Conservation (phyloP, 805 yeast genomes). For the Metschnikowia kofuensis region DNA sequence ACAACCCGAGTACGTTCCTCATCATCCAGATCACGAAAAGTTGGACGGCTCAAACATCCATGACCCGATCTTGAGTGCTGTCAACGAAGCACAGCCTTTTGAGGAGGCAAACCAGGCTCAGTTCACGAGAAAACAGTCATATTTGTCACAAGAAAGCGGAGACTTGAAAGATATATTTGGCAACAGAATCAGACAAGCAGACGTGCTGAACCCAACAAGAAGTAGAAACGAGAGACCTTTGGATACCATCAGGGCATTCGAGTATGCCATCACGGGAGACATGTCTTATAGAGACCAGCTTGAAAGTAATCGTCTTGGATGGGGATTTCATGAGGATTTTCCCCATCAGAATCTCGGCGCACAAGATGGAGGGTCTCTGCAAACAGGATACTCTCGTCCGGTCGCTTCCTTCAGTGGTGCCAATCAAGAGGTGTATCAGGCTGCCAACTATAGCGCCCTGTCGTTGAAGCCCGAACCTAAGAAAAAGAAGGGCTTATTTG, state of each 20-base stretch:
- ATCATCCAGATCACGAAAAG: slow-evolving; percentile 51
- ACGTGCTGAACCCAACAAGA: slow-evolving; percentile 90
- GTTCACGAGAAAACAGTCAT: slow-evolving; percentile 45
- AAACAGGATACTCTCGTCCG: slow-evolving; percentile 37
- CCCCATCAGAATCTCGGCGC: slow-evolving; percentile 46
- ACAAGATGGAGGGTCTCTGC: slow-evolving; percentile 13
- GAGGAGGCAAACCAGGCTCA: slow-evolving; percentile 49
- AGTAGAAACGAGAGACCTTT: slow-evolving; percentile 93
- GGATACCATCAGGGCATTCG: slow-evolving; percentile 92
- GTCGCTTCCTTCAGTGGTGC: slow-evolving; percentile 37
- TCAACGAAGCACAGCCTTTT: slow-evolving; percentile 94
- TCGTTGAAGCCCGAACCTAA: slow-evolving; percentile 42
- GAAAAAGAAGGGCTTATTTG: slow-evolving; percentile 76
- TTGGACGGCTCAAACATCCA: slow-evolving; percentile 31
- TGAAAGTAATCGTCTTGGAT: slow-evolving; percentile 77
- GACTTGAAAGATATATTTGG: slow-evolving; percentile 85
- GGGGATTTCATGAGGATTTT: slow-evolving; percentile 83
- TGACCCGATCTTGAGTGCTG: slow-evolving; percentile 91
- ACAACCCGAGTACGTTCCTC: slow-evolving; percentile 18
- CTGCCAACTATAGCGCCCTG: slow-evolving; percentile 58
- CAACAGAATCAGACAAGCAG: slow-evolving; percentile 70
- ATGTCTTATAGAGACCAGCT: slow-evolving; percentile 70
- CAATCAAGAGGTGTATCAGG: slow-evolving; percentile 47
- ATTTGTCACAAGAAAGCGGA: slow-evolving; percentile 46
- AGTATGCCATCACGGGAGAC: slow-evolving; percentile 93